Evolutionary conservation across 1,284 basidiomycete genomes (phyloP), one percentile per base, ranked within the genome.

Genomic region (Xerocomus minutiporus): DNA sequence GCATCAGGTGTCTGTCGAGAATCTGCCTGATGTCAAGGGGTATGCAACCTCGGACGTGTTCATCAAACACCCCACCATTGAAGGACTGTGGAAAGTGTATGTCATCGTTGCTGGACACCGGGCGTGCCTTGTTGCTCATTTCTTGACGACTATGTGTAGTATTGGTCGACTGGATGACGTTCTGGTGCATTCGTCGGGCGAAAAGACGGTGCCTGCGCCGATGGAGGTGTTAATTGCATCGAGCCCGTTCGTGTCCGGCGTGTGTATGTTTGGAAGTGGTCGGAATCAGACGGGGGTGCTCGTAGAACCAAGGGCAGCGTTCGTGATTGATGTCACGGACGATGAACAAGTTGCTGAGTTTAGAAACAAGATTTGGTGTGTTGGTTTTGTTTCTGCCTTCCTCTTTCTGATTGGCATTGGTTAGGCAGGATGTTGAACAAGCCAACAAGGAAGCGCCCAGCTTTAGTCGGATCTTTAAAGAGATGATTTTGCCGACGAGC

Each of bases 31-130:
- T 34, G 57, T 59, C 9, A 55, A 54, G 38, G 73, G 72, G 7
- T 74, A 72, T 48, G 62, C 67, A 7, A 71, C 64, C 13, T 63
- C 61, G 6, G 73, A 74, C 46, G 51, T 64, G 6, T 74, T 64
- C 35, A 48, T 58, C 39, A 58, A 58, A 15, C 72, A 73, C 46
- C 71, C 72, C 2, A 65, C 65, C 7, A 62, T 69, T 1, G 48
- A 57, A 25, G 56, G 57, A 4, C 17, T 68, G 3, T 70, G 54
- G 65, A 75, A 67, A 59, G 56, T 77, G 77, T 77, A 53, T 0
- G 67, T 39, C 38, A 8, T 23, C 38, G 9, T 23, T 23, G 17
- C 20, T 20, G 20, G 36, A 20, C 11, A 39, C 38, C 12, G 6
- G 15, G 6, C 15, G 15, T 6, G 11, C 38, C 20, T 38, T 20